Evolutionary conservation across 306 rosid genomes (phyloP).

Genomic region (Trifolium pratense): DNA sequence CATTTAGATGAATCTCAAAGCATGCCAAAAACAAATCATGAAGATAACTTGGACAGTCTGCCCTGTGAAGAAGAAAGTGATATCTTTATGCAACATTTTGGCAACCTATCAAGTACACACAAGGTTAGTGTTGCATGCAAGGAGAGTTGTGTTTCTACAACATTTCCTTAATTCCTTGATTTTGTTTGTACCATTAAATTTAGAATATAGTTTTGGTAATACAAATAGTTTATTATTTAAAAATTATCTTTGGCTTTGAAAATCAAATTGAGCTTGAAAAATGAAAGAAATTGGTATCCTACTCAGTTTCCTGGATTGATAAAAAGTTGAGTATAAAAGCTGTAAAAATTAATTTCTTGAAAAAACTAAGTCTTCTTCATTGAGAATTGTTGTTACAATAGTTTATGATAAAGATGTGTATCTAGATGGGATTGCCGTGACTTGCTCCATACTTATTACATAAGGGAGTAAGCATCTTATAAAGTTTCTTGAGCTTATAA

Average conservation of each 20-base stretch:
- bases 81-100: constrained; percentile 69
- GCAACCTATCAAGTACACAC: constrained; percentile 58
- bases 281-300: constrained; percentile 3
- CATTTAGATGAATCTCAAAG: constrained; percentile 44
- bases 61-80: constrained; percentile 52
- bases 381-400: constrained; percentile 12
- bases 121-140: constrained; percentile 58
- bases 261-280: constrained; percentile 19
- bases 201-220: constrained; percentile 22
- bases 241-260: constrained; percentile 1
- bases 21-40: constrained; percentile 43
- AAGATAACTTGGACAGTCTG: constrained; percentile 30
- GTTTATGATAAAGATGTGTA: background rate
- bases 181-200: constrained; percentile 35
- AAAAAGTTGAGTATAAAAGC: constrained; percentile 26
- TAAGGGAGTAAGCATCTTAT: constrained; percentile 13
- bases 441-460: constrained; percentile 36
- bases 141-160: constrained; percentile 27
- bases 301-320: constrained; percentile 7
- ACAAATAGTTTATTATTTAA: constrained; percentile 6
- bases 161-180: background rate
- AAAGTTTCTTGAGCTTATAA: background rate
- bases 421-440: constrained; percentile 28
- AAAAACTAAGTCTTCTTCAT: background rate
- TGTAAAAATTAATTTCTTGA: constrained; percentile 26